Base-by-base conservation (phyloP, 129 eudicot genomes). In the Sambucus nigra region DNA sequence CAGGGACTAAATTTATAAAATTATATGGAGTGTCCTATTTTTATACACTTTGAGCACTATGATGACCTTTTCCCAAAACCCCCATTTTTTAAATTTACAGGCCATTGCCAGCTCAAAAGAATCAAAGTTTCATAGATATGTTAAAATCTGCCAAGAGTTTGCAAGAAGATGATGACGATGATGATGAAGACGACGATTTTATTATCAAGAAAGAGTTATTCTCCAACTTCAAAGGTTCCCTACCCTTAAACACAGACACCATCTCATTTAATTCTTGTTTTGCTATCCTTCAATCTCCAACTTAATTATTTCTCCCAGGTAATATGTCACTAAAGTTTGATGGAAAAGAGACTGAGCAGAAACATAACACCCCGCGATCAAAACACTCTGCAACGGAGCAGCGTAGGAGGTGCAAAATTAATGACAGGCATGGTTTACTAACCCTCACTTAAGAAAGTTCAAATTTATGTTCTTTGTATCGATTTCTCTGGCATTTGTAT, bases 361-460 rank as follows among this genome's bases (percentile, higher is more conserved):
- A 72, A 78, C 86, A 95, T 32, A 86, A 69, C 69, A 91, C 94
- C 54, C 94, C 95, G 11, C 76, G 98, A 13, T 91, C 98, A 5
- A 91, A 91, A 50, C 98, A 91, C 77, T 91, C 98, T 46, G 98
- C 95, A 58, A 91, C 98, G 0, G 98, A 91, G 75, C 98, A 91
- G 52, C 98, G 98, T 17, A 69, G 98, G 69, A 81, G 98, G 68
- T 73, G 98, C 84, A 91, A 91, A 75, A 91, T 91, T 46, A 91
- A 91, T 67, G 98, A 91, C 78, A 91, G 98, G 98, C 72, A 82
- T 69, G 84, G 69, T 60, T 44, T 27, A 23, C 22, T 28, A 25
- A 41, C 17, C 28, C 18, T 22, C 18, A 14, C 10, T 44, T 59
- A 35, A 64, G 51, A 31, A 25, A 42, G 52, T 51, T 25, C 21